Evolutionary conservation across 495 filamentous ascomycete genomes (phyloP), one percentile per base, ranked within the genome.

Genomic region (Xanthoparmelia taractica): DNA sequence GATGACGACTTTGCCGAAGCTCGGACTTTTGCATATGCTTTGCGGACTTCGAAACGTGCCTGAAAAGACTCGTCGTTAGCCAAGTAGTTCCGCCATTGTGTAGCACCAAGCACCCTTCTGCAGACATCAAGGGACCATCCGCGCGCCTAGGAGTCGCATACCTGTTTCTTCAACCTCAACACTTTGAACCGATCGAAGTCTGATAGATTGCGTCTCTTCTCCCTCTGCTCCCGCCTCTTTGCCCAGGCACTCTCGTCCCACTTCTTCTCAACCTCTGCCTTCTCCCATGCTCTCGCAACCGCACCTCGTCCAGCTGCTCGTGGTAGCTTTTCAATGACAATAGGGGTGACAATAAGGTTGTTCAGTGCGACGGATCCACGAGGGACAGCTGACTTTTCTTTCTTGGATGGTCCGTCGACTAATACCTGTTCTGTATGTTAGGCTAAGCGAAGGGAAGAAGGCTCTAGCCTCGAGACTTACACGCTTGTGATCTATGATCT

Each of bases 161-260:
- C 85, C 89, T 97, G 92, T 87, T 97, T 97, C 85, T 88, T 91
- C 80, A 97, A 82, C 76, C 91, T 83, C 84, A 97, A 83, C 69
- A 97, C 92, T 87, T 97, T 97, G 90, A 97, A 99, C 73, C 94
- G 87, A 84, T 99, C 95, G 76, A 99, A 97, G 83, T 99, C 95
- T 80, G 84, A 93, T 66, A 99, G 82, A 70, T 86, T 85, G 78
- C 85, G 87, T 81, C 95, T 87, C 82, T 90, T 91, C 81, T 90
- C 84, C 69, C 81, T 81, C 77, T 86, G 82, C 67, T 84, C 84
- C 74, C 88, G 84, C 82, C 87, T 89, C 91, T 97, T 91, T 68
- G 93, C 91, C 85, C 87, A 95, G 75, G 82, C 80, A 80, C 82
- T 90, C 78, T 89, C 84, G 70, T 84, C 82, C 91, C 91, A 99